phyloP scores from a whole-genome alignment of 2,329 filamentous ascomycete species.

The Penicillium sp. region DNA sequence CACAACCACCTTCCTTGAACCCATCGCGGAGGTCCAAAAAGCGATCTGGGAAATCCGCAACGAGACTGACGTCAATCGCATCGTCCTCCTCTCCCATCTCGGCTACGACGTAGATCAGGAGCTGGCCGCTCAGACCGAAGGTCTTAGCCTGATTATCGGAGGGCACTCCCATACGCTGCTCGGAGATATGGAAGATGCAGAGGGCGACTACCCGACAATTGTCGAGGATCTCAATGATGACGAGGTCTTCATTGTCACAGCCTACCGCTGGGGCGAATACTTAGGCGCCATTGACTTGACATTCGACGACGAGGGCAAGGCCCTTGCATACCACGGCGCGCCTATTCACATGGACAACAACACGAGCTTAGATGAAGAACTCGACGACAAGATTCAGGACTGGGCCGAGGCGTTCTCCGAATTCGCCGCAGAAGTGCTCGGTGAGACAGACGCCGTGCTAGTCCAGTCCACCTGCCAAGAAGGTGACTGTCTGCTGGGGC shows the following conservation, averaged over 20 bases:
- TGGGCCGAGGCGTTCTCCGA: conserved; percentile 8
- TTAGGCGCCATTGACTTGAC: conserved; percentile 4
- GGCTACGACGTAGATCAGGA: conserved; percentile 12
- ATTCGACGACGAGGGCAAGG: conserved; percentile 5
- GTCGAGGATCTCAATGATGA: background rate
- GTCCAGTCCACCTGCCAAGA: conserved; percentile 11
- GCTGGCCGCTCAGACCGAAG: conserved; percentile 4
- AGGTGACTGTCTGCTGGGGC: conserved; percentile 9
- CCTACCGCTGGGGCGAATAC: conserved; percentile 14
- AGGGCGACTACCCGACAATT: conserved; percentile 10
- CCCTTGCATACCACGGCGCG: conserved; percentile 12
- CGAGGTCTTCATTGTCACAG: conserved; percentile 12
- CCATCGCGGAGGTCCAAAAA: conserved; percentile 1
- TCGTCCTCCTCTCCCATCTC: conserved; percentile 9
- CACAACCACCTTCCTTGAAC: conserved; percentile 10
- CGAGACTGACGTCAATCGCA: conserved; percentile 7
- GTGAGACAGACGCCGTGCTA: background rate
- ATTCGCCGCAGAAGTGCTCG: conserved; percentile 4
- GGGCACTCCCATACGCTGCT: conserved; percentile 12
- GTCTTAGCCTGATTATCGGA: conserved; percentile 10
- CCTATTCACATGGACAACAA: conserved; percentile 16
- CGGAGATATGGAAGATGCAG: conserved; percentile 6
- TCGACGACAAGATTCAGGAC: conserved; percentile 5
- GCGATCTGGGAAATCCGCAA: conserved; percentile 11
- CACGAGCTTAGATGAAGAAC: conserved; percentile 3